Conservation (phyloP, 2,329 filamentous ascomycete species). For the Cadophora sp. region DNA sequence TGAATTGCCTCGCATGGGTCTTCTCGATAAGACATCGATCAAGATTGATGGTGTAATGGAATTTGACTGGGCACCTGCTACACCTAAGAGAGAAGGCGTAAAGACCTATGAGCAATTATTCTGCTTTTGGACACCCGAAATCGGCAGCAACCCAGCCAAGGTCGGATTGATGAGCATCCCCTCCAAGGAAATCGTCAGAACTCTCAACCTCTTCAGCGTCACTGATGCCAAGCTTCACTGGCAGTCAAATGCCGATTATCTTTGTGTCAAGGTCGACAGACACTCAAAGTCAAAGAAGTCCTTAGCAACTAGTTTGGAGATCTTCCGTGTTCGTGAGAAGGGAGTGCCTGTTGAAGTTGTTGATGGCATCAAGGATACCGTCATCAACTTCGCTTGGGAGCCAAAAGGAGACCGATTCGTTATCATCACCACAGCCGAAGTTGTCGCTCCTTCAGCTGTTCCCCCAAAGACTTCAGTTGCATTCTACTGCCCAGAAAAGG, state of each 20-base stretch:
- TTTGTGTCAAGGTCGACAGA: constrained; percentile 98
- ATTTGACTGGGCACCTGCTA: constrained; percentile 96
- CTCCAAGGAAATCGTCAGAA: constrained; percentile 91
- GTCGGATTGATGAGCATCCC: constrained; percentile 96
- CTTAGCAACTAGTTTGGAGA: constrained; percentile 94
- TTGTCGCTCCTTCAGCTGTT: constrained; percentile 77
- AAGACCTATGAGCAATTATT: constrained; percentile 95
- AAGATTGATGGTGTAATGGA: constrained; percentile 97
- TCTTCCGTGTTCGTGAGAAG: constrained; percentile 97
- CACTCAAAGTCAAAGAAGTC: constrained; percentile 99
- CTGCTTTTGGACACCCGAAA: constrained; percentile 98
- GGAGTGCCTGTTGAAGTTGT: constrained; percentile 98
- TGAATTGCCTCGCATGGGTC: constrained; percentile 86
- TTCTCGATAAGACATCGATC: constrained; percentile 88
- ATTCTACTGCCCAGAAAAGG: constrained; percentile 97
- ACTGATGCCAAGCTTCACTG: constrained; percentile 98
- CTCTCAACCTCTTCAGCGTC: constrained; percentile 97
- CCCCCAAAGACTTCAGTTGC: constrained; percentile 92
- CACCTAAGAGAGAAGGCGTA: constrained; percentile 79
- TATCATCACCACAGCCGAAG: constrained; percentile 92
- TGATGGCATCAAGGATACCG: constrained; percentile 96
- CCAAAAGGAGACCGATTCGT: constrained; percentile 98
- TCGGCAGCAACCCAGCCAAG: constrained; percentile 96
- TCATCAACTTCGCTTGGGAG: constrained; percentile 99
- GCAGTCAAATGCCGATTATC: constrained; percentile 92